phyloP scores from a whole-genome alignment of 306 rosid genomes.

The Dicorynia guianensis region DNA sequence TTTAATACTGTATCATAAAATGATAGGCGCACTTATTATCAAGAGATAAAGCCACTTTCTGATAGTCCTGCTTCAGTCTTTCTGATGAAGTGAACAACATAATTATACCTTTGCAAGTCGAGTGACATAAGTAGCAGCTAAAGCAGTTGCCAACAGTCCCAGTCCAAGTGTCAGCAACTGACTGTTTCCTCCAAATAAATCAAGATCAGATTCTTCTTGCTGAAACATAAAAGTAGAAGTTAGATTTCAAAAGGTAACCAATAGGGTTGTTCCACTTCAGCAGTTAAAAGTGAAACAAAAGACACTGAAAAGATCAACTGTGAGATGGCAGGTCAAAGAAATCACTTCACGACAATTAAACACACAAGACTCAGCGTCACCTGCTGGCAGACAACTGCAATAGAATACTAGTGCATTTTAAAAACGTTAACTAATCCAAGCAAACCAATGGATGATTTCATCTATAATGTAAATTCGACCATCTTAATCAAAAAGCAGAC shows the following conservation, averaged over 20 bases:
- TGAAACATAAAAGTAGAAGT: conserved; percentile 53
- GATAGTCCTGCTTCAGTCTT: background rate
- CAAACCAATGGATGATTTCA: background rate
- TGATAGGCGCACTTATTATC: background rate
- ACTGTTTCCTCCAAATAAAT: conserved; percentile 74
- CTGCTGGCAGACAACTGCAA: conserved; percentile 4
- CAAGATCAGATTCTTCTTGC: conserved; percentile 90
- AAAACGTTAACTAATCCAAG: background rate
- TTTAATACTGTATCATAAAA: conserved; percentile 3
- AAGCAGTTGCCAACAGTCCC: conserved; percentile 81
- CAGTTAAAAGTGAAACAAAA: conserved; percentile 17
- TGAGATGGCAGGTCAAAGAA: conserved; percentile 5
- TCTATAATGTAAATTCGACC: background rate
- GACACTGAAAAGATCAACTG: background rate
- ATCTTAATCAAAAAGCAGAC: too few relatives aligned
- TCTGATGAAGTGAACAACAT: conserved; percentile 7
- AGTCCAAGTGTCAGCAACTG: conserved; percentile 82
- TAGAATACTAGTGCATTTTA: conserved; percentile 5
- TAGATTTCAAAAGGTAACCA: conserved; percentile 29
- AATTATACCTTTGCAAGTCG: conserved; percentile 83
- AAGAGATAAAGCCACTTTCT: background rate
- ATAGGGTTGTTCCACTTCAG: conserved; percentile 2
- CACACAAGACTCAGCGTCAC: conserved; percentile 13
- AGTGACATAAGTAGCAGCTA: conserved; percentile 90
- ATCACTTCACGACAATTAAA: background rate